A percentile compares a stretch with the other conserved stretches of the same genome.
These are phyloP conservation scores for Epichloe hybrida DNA, from an alignment of 2,329 filamentous ascomycete species.

Conservation along the genomic window DNA sequence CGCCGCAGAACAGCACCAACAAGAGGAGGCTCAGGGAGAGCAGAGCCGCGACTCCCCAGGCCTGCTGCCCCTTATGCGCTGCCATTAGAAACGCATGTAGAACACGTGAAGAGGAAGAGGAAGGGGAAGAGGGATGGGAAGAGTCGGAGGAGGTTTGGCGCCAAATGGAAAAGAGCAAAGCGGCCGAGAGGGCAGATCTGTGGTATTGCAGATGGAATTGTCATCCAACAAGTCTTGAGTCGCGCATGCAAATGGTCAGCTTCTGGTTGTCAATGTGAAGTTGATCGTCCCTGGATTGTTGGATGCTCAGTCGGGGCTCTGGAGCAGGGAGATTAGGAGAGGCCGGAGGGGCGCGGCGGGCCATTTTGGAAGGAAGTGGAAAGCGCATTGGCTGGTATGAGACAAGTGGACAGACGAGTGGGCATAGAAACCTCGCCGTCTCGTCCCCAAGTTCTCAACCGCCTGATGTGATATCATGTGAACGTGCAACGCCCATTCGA, in stretches of 20 bases:
- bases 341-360: not conserved
- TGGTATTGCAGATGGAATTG: not conserved
- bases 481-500: not conserved
- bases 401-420: too few species aligned
- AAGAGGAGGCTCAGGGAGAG: constrained; percentile 22
- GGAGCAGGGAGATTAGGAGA: not conserved
- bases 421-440: too few species aligned
- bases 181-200: not conserved
- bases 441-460: too few species aligned
- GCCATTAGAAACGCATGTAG: constrained; percentile 22
- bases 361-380: too few species aligned
- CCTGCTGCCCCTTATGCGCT: constrained; percentile 20
- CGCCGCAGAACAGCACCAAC: constrained; percentile 26
- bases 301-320: not conserved
- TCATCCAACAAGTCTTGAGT: not conserved
- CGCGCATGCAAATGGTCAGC: not conserved
- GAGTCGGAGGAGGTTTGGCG: not conserved
- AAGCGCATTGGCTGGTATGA: too few species aligned
- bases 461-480: too few species aligned
- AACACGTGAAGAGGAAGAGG: not conserved
- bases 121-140: not conserved
- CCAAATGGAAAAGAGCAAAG: not conserved
- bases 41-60: constrained; percentile 13
- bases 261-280: not conserved
- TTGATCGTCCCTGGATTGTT: not conserved